These are phyloP conservation scores for Pleurotus djamor DNA, from an alignment of 768 basidiomycete species.

Conservation along the genomic window DNA sequence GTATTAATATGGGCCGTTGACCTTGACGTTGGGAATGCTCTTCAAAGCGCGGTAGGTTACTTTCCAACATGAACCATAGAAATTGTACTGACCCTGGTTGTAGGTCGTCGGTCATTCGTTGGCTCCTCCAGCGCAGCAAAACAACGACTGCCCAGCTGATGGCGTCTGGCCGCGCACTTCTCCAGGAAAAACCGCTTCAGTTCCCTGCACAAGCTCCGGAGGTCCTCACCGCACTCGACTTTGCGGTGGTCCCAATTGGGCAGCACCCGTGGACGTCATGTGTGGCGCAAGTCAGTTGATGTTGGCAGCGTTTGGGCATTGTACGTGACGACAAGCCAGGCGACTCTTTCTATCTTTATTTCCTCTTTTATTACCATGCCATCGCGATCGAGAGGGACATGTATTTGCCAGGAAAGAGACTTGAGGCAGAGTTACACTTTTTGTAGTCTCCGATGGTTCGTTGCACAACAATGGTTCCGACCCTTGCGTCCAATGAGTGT, in stretches of 20 bases:
- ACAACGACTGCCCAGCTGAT: constrained; percentile 5
- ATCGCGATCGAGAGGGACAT: no score
- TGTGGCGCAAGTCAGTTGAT: constrained; percentile 5
- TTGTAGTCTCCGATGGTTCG: no score
- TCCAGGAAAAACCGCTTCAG: not conserved
- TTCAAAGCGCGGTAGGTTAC: constrained; percentile 2
- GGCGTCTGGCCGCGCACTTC: constrained; percentile 7
- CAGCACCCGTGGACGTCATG: not conserved
- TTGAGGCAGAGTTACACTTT: no score
- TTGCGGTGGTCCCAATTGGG: constrained; percentile 7
- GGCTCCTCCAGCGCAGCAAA: not conserved
- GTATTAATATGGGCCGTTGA: constrained; percentile 10
- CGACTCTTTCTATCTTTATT: no score
- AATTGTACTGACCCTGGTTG: not conserved
- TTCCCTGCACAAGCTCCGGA: constrained; percentile 2
- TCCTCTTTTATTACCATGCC: no score
- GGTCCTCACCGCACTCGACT: constrained; percentile 2
- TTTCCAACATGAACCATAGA: not conserved
- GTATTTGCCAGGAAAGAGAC: no score
- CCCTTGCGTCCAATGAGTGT: no score
- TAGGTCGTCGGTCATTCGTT: constrained; percentile 7
- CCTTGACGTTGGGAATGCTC: constrained; percentile 5
- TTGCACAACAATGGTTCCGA: no score
- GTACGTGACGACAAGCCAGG: not conserved
- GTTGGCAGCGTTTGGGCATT: constrained; percentile 9